Conservation (phyloP, 345 rosid species). For the Populus simonii region DNA sequence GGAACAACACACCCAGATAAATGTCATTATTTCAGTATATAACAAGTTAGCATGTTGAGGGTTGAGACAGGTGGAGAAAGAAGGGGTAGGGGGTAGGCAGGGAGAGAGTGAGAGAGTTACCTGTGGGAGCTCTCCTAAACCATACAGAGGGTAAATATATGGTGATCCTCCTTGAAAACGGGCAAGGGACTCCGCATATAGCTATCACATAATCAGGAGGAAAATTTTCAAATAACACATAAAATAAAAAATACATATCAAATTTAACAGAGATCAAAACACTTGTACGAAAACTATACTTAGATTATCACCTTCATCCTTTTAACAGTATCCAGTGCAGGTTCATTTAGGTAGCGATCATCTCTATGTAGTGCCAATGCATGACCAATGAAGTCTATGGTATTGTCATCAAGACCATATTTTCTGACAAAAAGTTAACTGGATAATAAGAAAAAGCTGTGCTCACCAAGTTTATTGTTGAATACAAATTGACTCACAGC, state of each 20-base stretch:
- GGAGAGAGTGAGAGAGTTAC: constrained; percentile 29
- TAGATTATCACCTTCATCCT: constrained; percentile 78
- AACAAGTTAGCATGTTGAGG: background rate
- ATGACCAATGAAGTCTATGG: constrained; percentile 97
- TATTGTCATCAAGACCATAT: constrained; percentile 80
- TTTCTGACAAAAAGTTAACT: constrained; percentile 48
- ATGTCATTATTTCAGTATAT: background rate
- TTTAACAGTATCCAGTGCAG: constrained; percentile 91
- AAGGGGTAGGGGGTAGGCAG: background rate
- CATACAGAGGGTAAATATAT: constrained; percentile 89
- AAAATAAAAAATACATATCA: constrained; percentile 10
- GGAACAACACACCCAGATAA: constrained; percentile 5
- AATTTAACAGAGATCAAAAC: background rate
- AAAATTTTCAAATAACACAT: background rate
- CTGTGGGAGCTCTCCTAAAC: constrained; percentile 98
- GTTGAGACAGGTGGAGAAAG: background rate
- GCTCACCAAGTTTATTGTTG: background rate
- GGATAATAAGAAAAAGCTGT: background rate
- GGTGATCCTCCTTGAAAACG: constrained; percentile 99
- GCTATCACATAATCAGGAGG: constrained; percentile 40
- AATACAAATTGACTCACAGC: background rate
- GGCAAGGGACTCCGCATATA: constrained; percentile 87
- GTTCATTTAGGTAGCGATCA: constrained; percentile 70
- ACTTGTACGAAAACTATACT: background rate
- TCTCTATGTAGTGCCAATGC: constrained; percentile 90